Conservation (phyloP, 1,139 yeast species). For the Pichia sp. region DNA sequence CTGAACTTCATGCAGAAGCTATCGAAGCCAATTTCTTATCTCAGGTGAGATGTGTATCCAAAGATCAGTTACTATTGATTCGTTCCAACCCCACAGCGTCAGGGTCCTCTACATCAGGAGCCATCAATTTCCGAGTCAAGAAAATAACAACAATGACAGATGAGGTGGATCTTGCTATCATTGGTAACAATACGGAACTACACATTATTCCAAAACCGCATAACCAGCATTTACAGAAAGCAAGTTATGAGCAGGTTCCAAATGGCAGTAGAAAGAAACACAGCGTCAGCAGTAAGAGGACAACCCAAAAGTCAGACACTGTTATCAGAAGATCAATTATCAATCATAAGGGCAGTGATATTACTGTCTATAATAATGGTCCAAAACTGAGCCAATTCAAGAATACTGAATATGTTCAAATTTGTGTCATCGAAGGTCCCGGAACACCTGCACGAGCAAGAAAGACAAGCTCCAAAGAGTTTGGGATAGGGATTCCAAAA, state of each 20-base stretch:
- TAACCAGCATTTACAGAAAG: background rate
- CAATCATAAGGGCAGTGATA: conserved; percentile 27
- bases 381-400: conserved; percentile 28
- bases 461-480: conserved; percentile 11
- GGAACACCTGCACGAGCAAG: conserved; percentile 28
- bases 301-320: conserved; percentile 10
- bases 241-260: conserved; percentile 16
- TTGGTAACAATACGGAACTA: conserved; percentile 73
- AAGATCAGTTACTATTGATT: conserved; percentile 59
- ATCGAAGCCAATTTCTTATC: conserved; percentile 71
- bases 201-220: conserved; percentile 70
- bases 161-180: conserved; percentile 29
- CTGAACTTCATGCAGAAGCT: conserved; percentile 74
- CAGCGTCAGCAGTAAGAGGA: conserved; percentile 34
- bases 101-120: conserved; percentile 40
- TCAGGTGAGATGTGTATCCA: conserved; percentile 74
- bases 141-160: conserved; percentile 60
- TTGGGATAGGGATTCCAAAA: conserved; percentile 12
- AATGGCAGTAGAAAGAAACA: conserved; percentile 29
- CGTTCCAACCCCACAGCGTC: conserved; percentile 56
- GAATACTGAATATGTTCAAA: conserved; percentile 48
- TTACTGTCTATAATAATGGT: conserved; percentile 8
- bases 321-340: conserved; percentile 27
- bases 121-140: conserved; percentile 50
- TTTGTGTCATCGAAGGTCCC: conserved; percentile 58